phyloP scores from a whole-genome alignment of 2,329 filamentous ascomycete genomes.

The Neoascochyta sp. region DNA sequence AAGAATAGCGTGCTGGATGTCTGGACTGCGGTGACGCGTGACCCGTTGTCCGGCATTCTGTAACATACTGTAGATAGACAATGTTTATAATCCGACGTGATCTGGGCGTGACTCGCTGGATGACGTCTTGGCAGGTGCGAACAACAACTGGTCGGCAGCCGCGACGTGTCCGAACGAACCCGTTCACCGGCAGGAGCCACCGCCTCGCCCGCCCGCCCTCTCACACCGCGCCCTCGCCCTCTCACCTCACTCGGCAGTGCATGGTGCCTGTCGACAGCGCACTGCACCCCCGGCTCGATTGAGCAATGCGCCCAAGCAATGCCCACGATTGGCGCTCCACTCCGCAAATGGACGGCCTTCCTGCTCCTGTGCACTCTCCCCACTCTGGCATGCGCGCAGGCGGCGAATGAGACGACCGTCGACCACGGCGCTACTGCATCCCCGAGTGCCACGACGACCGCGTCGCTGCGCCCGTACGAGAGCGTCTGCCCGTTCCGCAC shows the following conservation, averaged over 20 bases:
- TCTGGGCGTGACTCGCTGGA: no score
- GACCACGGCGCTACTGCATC: conserved; percentile 23
- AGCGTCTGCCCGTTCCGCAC: conserved; percentile 54
- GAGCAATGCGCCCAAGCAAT: conserved; percentile 40
- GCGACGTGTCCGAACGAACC: no score
- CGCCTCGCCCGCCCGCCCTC: no score
- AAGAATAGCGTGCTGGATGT: conserved; percentile 23
- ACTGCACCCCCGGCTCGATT: conserved; percentile 20
- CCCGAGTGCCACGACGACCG: conserved; percentile 18
- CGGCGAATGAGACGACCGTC: conserved; percentile 32
- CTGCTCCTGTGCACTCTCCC: conserved; percentile 34
- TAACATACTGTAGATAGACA: no score
- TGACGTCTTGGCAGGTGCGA: no score
- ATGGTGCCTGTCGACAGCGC: no score
- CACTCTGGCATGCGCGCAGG: conserved; percentile 22
- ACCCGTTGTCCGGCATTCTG: no score
- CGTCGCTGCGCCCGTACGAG: conserved; percentile 30
- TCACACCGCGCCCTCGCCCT: conserved; percentile 14
- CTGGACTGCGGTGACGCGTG: conserved; percentile 9
- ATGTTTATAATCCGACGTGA: no score
- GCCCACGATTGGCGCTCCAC: conserved; percentile 37
- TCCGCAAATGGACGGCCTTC: conserved; percentile 36
- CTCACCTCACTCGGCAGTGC: conserved; percentile 6
- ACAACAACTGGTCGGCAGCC: no score
- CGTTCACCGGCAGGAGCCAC: no score